A percentile compares a stretch with the other conserved stretches of the same genome.
Conservation (phyloP, 2,329 filamentous ascomycete species). For the Fusarium goolgardi region DNA sequence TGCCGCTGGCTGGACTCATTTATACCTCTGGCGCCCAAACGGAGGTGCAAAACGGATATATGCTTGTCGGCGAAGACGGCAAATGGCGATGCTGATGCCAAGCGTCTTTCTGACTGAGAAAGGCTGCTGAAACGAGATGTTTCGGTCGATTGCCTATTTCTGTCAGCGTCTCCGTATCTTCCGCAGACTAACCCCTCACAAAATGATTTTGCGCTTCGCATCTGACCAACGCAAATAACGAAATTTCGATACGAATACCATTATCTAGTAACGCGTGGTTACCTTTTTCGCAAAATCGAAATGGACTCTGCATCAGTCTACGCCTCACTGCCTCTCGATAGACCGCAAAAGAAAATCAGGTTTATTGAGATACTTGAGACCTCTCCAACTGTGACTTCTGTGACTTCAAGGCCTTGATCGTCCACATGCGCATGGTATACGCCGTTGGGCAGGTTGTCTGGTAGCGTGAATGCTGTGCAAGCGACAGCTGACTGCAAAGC, state of each 20-base stretch:
- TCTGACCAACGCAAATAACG: not conserved
- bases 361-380: not conserved
- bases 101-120: not conserved
- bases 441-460: too few species aligned
- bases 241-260: not conserved
- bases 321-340: not conserved
- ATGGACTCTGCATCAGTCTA: not conserved
- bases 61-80: rapidly evolving
- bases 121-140: not conserved
- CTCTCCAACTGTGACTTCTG: not conserved
- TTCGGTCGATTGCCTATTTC: not conserved
- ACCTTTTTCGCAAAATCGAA: not conserved
- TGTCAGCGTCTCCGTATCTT: not conserved
- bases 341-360: not conserved
- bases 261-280: not conserved
- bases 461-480: too few species aligned
- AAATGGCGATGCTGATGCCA: too few species aligned
- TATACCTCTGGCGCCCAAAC: too few species aligned
- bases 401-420: too few species aligned
- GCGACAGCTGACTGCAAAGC: too few species aligned
- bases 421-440: too few species aligned
- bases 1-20: too few species aligned
- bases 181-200: not conserved
- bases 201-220: not conserved
- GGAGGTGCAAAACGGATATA: too few species aligned